A percentile compares a stretch with the other conserved stretches of the same genome.
phyloP scores from a whole-genome alignment of 345 rosid genomes.

The Psidium friedrichsthalianum region DNA sequence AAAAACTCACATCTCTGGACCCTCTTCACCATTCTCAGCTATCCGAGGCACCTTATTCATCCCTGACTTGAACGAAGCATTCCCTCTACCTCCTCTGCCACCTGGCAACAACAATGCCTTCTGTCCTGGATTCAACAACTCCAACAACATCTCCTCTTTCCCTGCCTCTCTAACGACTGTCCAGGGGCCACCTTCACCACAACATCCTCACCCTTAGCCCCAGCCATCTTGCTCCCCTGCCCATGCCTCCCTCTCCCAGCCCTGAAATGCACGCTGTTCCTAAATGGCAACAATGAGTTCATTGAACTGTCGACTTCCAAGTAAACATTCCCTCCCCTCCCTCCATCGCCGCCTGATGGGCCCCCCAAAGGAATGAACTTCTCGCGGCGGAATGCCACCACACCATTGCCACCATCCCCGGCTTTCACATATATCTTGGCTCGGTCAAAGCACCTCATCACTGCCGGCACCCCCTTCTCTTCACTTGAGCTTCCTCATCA shows the following conservation, averaged over 20 bases:
- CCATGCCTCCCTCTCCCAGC: slow-evolving; percentile 79
- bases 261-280: slow-evolving; percentile 75
- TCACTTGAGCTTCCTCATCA: slow-evolving; percentile 18
- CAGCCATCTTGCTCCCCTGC: slow-evolving; percentile 58
- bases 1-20: slow-evolving; percentile 80
- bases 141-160: slow-evolving; percentile 68
- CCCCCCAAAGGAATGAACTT: slow-evolving; percentile 85
- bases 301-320: slow-evolving; percentile 70
- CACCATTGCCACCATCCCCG: slow-evolving; percentile 90
- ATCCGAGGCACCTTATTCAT: slow-evolving; percentile 76
- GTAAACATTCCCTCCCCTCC: slow-evolving; percentile 84
- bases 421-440: slow-evolving; percentile 77
- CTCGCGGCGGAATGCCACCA: slow-evolving; percentile 80
- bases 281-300: slow-evolving; percentile 77
- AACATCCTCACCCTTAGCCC: slow-evolving; percentile 74
- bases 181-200: slow-evolving; percentile 80
- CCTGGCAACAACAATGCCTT: slow-evolving; percentile 77
- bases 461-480: slow-evolving; percentile 90
- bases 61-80: slow-evolving; percentile 79
- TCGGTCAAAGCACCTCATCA: slow-evolving; percentile 86
- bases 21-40: slow-evolving; percentile 95
- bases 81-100: slow-evolving; percentile 94
- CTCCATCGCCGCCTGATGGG: slow-evolving; percentile 95
- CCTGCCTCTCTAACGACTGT: slow-evolving; percentile 69
- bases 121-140: slow-evolving; percentile 71